Evolutionary conservation across 2,329 filamentous ascomycete species (phyloP), one percentile per base, ranked within the genome.

Genomic region (Cytospora piceicola): DNA sequence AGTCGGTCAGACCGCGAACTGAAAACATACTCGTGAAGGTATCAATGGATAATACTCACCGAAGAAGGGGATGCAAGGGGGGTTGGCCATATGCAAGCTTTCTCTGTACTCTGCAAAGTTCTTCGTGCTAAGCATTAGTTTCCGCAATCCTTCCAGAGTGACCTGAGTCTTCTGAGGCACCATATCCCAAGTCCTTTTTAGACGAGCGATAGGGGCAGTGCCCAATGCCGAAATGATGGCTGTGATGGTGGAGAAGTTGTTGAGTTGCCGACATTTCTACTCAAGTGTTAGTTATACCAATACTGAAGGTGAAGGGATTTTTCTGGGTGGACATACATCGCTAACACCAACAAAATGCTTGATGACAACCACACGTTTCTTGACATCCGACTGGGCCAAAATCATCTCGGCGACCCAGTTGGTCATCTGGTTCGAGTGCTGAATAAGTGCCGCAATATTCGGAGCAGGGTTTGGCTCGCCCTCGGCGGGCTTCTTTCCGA

Each of bases 331-430:
- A 85, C 90, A 82, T 83, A 96, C 93, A 81, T 99, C 95, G 68
- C 95, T 95, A 67, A 99, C 93, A 46, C 92, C 88, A 67, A 99
- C 93, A 79, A 98, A 99, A 77, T 98, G 95, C 77, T 98, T 98
- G 78, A 99, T 97, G 54, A 99, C 95, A 39, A 96, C 91, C 30
- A 98, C 94, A 72, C 95, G 88, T 77, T 96, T 96, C 82, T 95
- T 97, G 69, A 97, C 92, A 75, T 99, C 95, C 72, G 90, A 87
- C 77, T 99, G 95, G 0, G 91, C 94, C 68, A 99, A 79, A 71
- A 99, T 98, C 95, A 99, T 98, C 77, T 98, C 94, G 34, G 95
- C 95, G 59, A 98, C 95, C 95, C 95, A 99, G 76, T 98, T 99
- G 7, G 95, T 99, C 83, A 99, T 89, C 77, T 98, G 94, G 74